Conservation (phyloP, 768 basidiomycete species). For the Naganishia randhawae region DNA sequence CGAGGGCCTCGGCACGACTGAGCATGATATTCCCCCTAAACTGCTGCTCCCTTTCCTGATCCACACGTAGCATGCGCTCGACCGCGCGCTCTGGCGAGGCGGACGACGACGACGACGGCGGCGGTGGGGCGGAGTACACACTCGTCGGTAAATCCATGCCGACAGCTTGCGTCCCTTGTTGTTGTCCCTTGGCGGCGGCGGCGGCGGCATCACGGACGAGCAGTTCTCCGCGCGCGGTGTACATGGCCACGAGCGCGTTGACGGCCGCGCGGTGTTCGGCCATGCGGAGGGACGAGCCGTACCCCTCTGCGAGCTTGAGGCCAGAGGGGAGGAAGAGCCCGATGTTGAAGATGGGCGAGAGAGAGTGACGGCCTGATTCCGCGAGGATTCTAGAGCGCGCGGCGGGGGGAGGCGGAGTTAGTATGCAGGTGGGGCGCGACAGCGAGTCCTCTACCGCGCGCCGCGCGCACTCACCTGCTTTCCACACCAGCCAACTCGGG, state of each 20-base stretch:
- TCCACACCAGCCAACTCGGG: constrained; percentile 32
- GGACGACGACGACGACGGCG: background rate
- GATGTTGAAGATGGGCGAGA: constrained; percentile 91
- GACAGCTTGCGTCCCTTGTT: background rate
- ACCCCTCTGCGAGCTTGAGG: constrained; percentile 84
- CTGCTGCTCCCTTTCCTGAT: background rate
- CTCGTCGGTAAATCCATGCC: constrained; percentile 19
- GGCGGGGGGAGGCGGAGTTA: no score
- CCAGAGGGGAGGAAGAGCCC: constrained; percentile 77
- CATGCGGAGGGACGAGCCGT: constrained; percentile 89
- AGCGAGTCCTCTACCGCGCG: no score
- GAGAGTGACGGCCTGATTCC: constrained; percentile 86
- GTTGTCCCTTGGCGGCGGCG: background rate
- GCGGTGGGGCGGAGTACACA: constrained; percentile 6
- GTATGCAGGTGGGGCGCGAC: no score
- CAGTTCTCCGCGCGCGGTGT: constrained; percentile 39
- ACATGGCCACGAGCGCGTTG: constrained; percentile 45
- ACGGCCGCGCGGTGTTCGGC: constrained; percentile 76
- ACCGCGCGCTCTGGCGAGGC: background rate
- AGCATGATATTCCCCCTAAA: constrained; percentile 23
- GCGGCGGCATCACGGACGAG: background rate
- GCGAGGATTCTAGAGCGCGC: constrained; percentile 79
- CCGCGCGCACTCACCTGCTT: constrained; percentile 63
- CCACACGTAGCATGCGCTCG: background rate
- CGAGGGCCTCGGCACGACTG: constrained; percentile 3